phyloP scores from a whole-genome alignment of 2,329 filamentous ascomycete genomes.

The Leptographium flavum region DNA sequence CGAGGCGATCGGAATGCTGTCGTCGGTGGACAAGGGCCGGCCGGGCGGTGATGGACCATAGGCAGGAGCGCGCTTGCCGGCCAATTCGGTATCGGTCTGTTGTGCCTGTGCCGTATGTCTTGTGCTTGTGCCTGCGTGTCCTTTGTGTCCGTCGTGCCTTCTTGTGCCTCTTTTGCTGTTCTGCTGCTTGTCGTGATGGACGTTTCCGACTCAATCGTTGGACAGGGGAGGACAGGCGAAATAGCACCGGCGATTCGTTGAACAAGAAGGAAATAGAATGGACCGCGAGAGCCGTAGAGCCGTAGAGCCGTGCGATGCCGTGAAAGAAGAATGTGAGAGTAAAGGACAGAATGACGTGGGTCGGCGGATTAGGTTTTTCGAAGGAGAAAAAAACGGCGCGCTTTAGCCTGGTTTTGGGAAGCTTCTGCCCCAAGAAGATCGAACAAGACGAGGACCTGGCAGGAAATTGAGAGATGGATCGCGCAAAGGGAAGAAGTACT shows the following conservation, averaged over 20 bases:
- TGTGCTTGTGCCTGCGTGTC: neutral
- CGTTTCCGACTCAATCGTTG: neutral
- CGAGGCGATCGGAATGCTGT: neutral
- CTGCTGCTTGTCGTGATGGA: neutral
- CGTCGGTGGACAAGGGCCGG: neutral
- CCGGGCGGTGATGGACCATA: neutral
- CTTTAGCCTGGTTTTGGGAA: neutral
- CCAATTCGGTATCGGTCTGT: neutral
- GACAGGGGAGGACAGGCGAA: neutral
- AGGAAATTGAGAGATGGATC: neutral
- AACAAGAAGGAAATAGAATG: neutral
- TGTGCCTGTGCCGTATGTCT: neutral
- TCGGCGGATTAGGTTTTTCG: neutral
- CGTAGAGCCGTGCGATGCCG: too few relatives aligned
- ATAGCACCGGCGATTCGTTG: neutral
- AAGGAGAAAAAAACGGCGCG: neutral
- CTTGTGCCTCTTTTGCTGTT: neutral
- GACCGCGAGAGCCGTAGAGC: too few relatives aligned
- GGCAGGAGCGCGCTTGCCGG: neutral
- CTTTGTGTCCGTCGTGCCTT: too few relatives aligned
- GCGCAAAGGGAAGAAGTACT: too few relatives aligned
- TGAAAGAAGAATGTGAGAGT: neutral
- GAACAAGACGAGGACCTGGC: too few relatives aligned
- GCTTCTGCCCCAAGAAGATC: neutral
- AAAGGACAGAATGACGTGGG: conserved; percentile 3